Base-by-base conservation (phyloP, 1,284 basidiomycete species). In the Filobasidium uniguttulatum region DNA sequence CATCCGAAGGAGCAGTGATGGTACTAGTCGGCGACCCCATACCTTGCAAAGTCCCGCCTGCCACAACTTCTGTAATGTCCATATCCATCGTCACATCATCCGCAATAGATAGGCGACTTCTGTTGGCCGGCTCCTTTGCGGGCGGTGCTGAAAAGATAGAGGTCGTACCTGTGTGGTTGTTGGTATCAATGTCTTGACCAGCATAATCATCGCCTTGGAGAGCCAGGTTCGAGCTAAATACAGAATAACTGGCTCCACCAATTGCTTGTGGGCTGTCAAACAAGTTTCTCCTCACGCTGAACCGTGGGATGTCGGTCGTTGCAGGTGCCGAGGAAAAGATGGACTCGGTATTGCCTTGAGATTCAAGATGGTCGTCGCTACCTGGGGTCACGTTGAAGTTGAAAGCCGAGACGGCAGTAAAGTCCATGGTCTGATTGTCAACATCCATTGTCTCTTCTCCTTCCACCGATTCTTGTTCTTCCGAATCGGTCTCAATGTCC, bases 401-500 rank as follows among this genome's bases (percentile, higher is more conserved):
- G 40, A 29, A 12, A 28, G 40, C 25, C 10, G 40, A 26, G 23
- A 26, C 22, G n/a, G 40, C 15, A 43, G 40, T 43, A 20, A 43
- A 43, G 15, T 43, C 48, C 48, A 33, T 40, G 28, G 36, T 43
- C 23, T 43, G 38, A n/a, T 40, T 29, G 23, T 31, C 48, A 19
- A 22, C 20, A 25, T 28, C 22, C 20, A 30, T 31, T 14, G 31
- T 40, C 44, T 50, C 40, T 20, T 46, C 35, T 14, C 33, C 40
- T 15, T 46, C 38, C 12, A 30, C 34, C n/a, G 29, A 44, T 20
- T 36, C 38, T 9, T 54, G 50, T 3, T 48, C 41, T 36, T 64
- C 63, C 25, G 57, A 57, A 10, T 63, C 62, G 4, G 59, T 59
- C 45, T 67, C 66, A 26, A 67, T 53, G 25, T 86, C 84, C 68